Base-by-base conservation (phyloP, 352 stramenopile genomes). In the Phytophthora rubi region DNA sequence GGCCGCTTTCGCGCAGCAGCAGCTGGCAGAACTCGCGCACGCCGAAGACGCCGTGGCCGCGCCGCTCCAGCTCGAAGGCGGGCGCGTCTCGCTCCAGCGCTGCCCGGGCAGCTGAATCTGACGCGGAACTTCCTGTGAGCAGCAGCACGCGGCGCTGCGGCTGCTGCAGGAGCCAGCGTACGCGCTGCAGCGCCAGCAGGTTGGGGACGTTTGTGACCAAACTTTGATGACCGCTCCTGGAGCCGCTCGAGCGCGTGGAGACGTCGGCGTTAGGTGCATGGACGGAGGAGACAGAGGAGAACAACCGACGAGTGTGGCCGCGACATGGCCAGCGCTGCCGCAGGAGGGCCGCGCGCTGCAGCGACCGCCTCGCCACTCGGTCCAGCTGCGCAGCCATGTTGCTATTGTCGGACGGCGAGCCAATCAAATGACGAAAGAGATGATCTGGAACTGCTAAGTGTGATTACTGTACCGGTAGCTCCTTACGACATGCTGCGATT, bases 1-100 rank as follows among this genome's bases (percentile, higher is more conserved):
- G 66, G 8, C 82, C 77, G 6, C 78, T 81, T 60, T 94, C 87
- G 26, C 90, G 78, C 30, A 94, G 68, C 53, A 86, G 79, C 55
- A 88, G 64, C 62, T 88, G 85, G 33, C 81, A 90, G 70, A 88
- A 93, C 65, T 92, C 83, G 62, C 72, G 64, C 21, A 88, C 61
- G 16, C 79, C 68, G 48, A 77, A 83, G 47, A 92, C 58, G 44
- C 73, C 79, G 60, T 94, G 87, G 28, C 87, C 87, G 28, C 73
- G 76, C 33, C 87, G 87, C 71, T 93, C 87, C 9, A 94, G 79
- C 55, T 83, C 82, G 53, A 93, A 80, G 45, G 89, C 88, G 44
- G 84, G 51, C 37, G 66, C 47, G 21, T 73, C 52, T 23, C 68
- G 69, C 44, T 80, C 61, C 42, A 89, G 54, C 12, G 58, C 54